A percentile compares a stretch with the other conserved stretches of the same genome.
These are phyloP conservation scores for Acmispon strigosus DNA, from an alignment of 306 rosid species.

Conservation along the genomic window DNA sequence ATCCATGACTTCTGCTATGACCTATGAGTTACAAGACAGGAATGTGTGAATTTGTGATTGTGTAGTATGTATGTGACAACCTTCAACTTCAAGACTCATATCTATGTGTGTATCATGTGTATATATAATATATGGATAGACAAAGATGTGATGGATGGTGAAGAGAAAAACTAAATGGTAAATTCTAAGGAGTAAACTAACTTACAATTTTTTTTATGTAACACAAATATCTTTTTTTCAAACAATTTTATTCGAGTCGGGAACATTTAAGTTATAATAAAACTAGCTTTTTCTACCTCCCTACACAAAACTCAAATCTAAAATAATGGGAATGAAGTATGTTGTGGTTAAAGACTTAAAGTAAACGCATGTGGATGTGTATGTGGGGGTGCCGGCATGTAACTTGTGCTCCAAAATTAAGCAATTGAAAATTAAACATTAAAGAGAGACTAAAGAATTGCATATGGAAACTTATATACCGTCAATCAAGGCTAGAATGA, in stretches of 20 bases:
- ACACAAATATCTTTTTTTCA: no score
- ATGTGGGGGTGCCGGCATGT: slow-evolving; percentile 19
- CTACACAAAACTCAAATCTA: no score
- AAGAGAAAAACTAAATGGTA: neutral
- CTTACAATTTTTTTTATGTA: no score
- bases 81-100: no score
- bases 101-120: no score
- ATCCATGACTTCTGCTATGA: slow-evolving; percentile 51
- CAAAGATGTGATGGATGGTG: neutral
- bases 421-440: neutral
- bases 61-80: neutral
- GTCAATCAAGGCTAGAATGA: slow-evolving; percentile 35
- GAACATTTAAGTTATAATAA: no score
- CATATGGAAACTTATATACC: slow-evolving; percentile 29
- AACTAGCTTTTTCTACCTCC: no score
- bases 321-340: no score
- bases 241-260: no score
- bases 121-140: neutral
- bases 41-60: neutral
- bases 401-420: slow-evolving; percentile 26
- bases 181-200: neutral
- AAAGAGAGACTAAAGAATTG: slow-evolving; percentile 23
- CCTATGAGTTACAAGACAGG: neutral
- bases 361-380: neutral
- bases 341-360: neutral